Evolutionary conservation across 176 grass and related monocot genomes (phyloP).

Genomic region (Phoenix dactylifera): DNA sequence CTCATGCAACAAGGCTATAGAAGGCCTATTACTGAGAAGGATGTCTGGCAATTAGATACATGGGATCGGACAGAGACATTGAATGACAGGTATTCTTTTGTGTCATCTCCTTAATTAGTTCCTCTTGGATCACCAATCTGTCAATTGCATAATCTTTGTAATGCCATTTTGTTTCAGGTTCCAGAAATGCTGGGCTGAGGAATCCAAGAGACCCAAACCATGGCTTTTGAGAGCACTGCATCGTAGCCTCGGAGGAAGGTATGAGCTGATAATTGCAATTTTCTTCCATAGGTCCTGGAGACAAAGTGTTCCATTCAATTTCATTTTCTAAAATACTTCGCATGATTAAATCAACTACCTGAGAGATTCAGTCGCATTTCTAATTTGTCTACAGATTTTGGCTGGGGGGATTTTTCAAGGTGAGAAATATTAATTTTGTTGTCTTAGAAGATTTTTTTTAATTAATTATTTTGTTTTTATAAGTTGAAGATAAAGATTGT

Average conservation of each 20-base stretch:
- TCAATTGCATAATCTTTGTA: constrained; percentile 3
- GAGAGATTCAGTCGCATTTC: neutral
- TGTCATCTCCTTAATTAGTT: constrained; percentile 11
- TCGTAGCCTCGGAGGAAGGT: constrained; percentile 73
- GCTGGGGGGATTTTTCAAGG: constrained; percentile 95
- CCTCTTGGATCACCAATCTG: neutral
- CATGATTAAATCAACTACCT: too few relatives aligned
- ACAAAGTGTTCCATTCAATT: too few relatives aligned
- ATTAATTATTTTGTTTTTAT: too few relatives aligned
- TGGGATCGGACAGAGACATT: constrained; percentile 96
- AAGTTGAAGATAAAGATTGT: too few relatives aligned
- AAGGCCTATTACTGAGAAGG: constrained; percentile 72
- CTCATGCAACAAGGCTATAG: constrained; percentile 90
- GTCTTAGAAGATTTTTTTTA: too few relatives aligned
- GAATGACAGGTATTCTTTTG: constrained; percentile 59
- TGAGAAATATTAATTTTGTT: constrained; percentile 4
- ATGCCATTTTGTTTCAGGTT: constrained; percentile 45
- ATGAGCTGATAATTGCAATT: constrained; percentile 7
- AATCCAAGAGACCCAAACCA: constrained; percentile 72
- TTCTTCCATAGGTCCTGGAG: neutral
- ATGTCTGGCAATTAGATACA: constrained; percentile 93
- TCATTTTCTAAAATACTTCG: too few relatives aligned
- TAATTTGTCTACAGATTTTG: constrained; percentile 59
- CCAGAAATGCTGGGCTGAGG: constrained; percentile 68
- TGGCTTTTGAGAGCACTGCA: constrained; percentile 89